These are phyloP conservation scores for Geranium brycei DNA, from an alignment of 345 rosid genomes.

Conservation along the genomic window DNA sequence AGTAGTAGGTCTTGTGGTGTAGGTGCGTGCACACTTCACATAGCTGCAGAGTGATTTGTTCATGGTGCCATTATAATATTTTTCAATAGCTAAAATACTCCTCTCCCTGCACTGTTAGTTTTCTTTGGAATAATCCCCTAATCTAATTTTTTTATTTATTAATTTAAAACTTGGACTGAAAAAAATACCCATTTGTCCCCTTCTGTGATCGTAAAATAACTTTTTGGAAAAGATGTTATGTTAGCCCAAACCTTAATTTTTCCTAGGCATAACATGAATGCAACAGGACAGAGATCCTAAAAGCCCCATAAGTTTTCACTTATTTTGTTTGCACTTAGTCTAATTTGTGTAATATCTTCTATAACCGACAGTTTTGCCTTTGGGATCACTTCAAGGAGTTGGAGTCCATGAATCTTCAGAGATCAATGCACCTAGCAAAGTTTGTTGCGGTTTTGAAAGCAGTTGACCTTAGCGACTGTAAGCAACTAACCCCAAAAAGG, in stretches of 20 bases:
- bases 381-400: conserved; percentile 89
- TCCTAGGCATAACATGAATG: too few species aligned
- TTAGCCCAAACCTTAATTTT: too few species aligned
- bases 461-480: conserved; percentile 42
- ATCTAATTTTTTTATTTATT: too few species aligned
- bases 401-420: conserved; percentile 51
- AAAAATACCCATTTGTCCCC: too few species aligned
- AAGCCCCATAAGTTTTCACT: background rate
- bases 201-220: too few species aligned
- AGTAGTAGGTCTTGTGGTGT: background rate
- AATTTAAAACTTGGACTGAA: too few species aligned
- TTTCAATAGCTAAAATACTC: too few species aligned
- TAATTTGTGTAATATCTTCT: background rate
- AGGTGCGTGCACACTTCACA: background rate
- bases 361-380: conserved; percentile 49
- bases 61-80: background rate
- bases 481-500: conserved; percentile 45
- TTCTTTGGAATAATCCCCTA: too few species aligned
- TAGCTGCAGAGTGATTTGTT: background rate
- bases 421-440: conserved; percentile 84
- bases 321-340: background rate
- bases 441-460: conserved; percentile 62
- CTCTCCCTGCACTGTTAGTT: too few species aligned
- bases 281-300: too few species aligned
- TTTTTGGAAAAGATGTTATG: too few species aligned